Percentiles rank a stretch among this genome's conserved stretches.
These are phyloP conservation scores for Suillus sp. DNA, from an alignment of 768 basidiomycete genomes.

Conservation along the genomic window DNA sequence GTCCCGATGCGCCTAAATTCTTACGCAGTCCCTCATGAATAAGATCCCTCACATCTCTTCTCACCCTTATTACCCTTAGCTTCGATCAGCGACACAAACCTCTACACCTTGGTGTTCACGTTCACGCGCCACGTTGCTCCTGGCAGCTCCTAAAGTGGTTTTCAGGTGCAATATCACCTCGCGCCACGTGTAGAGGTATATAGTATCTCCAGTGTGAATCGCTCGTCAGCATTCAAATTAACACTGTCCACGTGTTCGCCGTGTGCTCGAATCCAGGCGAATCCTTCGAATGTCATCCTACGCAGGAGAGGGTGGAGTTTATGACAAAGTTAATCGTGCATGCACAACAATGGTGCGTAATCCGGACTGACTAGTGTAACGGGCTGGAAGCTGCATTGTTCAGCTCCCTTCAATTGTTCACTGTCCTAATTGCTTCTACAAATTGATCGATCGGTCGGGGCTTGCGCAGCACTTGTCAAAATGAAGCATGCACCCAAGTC, in stretches of 20 bases:
- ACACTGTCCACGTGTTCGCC: not conserved
- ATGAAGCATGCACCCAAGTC: not conserved
- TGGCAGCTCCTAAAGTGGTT: conserved; percentile 31
- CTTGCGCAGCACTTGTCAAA: not conserved
- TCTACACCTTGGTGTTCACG: conserved; percentile 20
- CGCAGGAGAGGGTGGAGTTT: not conserved
- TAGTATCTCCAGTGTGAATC: not conserved
- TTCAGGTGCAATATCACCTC: conserved; percentile 14
- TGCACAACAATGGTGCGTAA: not conserved
- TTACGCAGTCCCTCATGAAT: not conserved
- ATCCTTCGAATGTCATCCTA: not conserved
- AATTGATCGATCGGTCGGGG: not conserved
- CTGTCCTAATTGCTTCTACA: not conserved
- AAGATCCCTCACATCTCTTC: not conserved
- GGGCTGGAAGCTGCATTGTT: not conserved
- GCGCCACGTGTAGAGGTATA: not conserved
- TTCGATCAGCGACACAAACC: not conserved
- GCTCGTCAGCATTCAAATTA: not conserved
- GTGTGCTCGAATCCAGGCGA: not conserved
- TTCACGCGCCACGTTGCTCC: conserved; percentile 15
- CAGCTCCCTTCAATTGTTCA: not conserved
- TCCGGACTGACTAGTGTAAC: not conserved
- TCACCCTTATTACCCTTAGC: too few species aligned
- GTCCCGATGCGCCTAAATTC: not conserved
- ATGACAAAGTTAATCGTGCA: not conserved